These are phyloP conservation scores for Pseudonitzschia multiseries DNA, from an alignment of 108 stramenopile species.

Conservation along the genomic window DNA sequence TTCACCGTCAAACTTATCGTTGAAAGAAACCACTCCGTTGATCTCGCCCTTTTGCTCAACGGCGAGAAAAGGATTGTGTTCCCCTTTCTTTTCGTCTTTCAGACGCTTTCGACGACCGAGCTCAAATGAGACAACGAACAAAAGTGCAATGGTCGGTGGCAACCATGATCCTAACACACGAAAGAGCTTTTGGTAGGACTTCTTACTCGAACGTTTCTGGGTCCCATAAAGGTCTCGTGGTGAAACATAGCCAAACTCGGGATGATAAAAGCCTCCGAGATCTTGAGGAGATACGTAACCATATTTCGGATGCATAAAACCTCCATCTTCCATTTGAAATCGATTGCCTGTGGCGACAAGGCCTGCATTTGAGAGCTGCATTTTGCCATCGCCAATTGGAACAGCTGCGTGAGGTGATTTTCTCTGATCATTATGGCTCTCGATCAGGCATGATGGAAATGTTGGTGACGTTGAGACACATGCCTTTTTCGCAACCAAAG, in stretches of 20 bases:
- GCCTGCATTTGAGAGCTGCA: not conserved
- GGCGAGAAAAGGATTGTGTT: constrained; percentile 2
- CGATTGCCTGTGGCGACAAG: not conserved
- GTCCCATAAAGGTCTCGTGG: constrained; percentile 2
- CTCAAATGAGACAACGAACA: constrained; percentile 86
- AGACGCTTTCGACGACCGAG: constrained; percentile 71
- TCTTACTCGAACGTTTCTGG: constrained; percentile 3
- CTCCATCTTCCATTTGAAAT: constrained; percentile 7
- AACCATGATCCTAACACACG: constrained; percentile 80
- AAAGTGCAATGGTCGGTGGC: constrained; percentile 70
- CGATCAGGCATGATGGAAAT: constrained; percentile 1
- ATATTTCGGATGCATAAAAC: constrained; percentile 28
- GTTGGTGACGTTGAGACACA: constrained; percentile 12
- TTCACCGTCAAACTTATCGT: constrained; percentile 10
- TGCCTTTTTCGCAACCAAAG: not conserved
- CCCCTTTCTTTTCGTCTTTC: constrained; percentile 38
- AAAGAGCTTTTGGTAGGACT: constrained; percentile 36
- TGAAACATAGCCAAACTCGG: constrained; percentile 32
- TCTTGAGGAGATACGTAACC: constrained; percentile 23
- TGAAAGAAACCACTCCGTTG: constrained; percentile 3
- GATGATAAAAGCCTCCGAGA: constrained; percentile 24
- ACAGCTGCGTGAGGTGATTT: not conserved
- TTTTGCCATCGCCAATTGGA: not conserved
- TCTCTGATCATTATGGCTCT: not conserved
- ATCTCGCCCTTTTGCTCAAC: constrained; percentile 4